A percentile compares a stretch with the other conserved stretches of the same genome.
Conservation (phyloP, 164 flowering plant genomes). For the Chloranthus sessilifolius region DNA sequence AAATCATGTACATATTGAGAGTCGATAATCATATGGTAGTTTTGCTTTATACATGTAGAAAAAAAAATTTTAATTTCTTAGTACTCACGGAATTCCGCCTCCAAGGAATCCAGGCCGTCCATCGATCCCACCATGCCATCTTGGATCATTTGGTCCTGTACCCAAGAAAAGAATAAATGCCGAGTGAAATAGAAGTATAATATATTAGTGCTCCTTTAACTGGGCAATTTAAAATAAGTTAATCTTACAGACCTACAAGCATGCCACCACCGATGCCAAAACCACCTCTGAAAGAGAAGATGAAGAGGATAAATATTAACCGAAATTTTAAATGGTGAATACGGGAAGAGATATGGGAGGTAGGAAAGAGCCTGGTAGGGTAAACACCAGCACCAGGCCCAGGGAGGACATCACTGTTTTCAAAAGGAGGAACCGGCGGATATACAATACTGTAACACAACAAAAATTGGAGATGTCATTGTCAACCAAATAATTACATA, state of each 20-base stretch:
- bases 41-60: not conserved
- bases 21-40: not conserved
- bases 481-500: no score
- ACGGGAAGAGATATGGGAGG: no score
- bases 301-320: not conserved
- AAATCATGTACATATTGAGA: slow-evolving; percentile 10
- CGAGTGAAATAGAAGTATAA: not conserved
- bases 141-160: slow-evolving; percentile 74
- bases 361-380: slow-evolving; percentile 43
- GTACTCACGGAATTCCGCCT: slow-evolving; percentile 46
- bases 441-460: not conserved
- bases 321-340: not conserved
- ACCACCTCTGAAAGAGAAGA: slow-evolving; percentile 41
- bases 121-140: slow-evolving; percentile 39
- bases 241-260: slow-evolving; percentile 62
- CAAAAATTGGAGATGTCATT: no score
- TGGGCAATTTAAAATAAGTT: not conserved
- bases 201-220: no score
- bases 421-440: slow-evolving; percentile 51
- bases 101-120: slow-evolving; percentile 33
- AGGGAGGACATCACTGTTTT: slow-evolving; percentile 55
- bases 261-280: slow-evolving; percentile 42
- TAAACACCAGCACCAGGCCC: slow-evolving; percentile 70
- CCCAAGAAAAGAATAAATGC: slow-evolving; percentile 5
- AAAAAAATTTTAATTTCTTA: slow-evolving; percentile 1